These are phyloP conservation scores for Pseudogymnoascus sp. DNA, from an alignment of 2,329 filamentous ascomycete species.

Conservation along the genomic window DNA sequence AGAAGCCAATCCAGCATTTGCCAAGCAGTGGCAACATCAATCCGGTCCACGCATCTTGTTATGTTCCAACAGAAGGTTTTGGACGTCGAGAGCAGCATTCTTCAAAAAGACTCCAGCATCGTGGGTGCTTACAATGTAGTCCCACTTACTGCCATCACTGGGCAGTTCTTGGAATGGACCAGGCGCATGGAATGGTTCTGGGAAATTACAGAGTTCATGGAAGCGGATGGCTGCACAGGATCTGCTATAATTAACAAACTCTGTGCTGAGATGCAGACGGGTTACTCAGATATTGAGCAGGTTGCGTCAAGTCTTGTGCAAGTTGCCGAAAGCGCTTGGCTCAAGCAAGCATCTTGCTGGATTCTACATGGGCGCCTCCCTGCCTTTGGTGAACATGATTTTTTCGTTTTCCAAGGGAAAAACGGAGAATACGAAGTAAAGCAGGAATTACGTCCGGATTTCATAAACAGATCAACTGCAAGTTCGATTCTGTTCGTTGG, in stretches of 20 bases:
- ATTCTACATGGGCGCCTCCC: slow-evolving; percentile 81
- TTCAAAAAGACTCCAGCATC: slow-evolving; percentile 66
- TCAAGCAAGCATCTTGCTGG: slow-evolving; percentile 86
- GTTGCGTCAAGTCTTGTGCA: slow-evolving; percentile 66
- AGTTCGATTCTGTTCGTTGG: slow-evolving; percentile 86
- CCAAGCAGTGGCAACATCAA: slow-evolving; percentile 74
- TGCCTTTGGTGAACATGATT: slow-evolving; percentile 70
- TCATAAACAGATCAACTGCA: slow-evolving; percentile 68
- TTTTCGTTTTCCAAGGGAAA: slow-evolving; percentile 59
- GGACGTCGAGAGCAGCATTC: slow-evolving; percentile 71
- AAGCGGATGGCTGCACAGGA: slow-evolving; percentile 50
- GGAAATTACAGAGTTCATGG: slow-evolving; percentile 64
- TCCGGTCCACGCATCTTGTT: slow-evolving; percentile 66
- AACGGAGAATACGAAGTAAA: slow-evolving; percentile 51
- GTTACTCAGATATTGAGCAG: slow-evolving; percentile 77
- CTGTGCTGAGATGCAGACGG: slow-evolving; percentile 71
- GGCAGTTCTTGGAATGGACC: slow-evolving; percentile 81
- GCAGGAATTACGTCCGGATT: slow-evolving; percentile 62
- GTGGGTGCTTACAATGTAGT: slow-evolving; percentile 94
- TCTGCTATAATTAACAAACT: slow-evolving; percentile 71
- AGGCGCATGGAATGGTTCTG: slow-evolving; percentile 81
- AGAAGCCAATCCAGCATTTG: slow-evolving; percentile 76
- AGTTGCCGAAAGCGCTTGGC: slow-evolving; percentile 81
- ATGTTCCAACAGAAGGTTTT: slow-evolving; percentile 79
- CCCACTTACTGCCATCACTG: slow-evolving; percentile 75